Conservation (phyloP, 495 filamentous ascomycete genomes). For the Platismatia glauca region DNA sequence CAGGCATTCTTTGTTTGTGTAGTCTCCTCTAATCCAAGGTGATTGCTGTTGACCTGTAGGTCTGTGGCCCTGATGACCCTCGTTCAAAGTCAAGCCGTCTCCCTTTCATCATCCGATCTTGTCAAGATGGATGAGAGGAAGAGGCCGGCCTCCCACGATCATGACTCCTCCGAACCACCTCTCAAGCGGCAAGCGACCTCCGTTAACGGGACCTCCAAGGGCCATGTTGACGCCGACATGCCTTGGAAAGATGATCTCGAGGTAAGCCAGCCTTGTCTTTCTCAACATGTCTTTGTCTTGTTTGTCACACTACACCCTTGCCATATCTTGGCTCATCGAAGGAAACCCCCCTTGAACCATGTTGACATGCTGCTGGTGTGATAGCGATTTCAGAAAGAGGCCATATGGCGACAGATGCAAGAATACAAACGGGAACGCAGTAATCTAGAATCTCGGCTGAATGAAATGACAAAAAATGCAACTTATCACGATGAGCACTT, state of each 20-base stretch:
- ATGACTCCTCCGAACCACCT: constrained; percentile 72
- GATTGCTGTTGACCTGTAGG: constrained; percentile 14
- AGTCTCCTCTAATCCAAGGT: not conserved
- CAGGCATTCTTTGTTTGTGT: not conserved
- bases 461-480: constrained; percentile 64
- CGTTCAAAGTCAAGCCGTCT: constrained; percentile 60
- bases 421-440: constrained; percentile 88
- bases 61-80: constrained; percentile 62
- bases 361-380: constrained; percentile 23
- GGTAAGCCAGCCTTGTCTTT: constrained; percentile 45
- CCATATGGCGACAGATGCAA: constrained; percentile 92
- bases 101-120: constrained; percentile 59
- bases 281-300: not conserved
- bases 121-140: constrained; percentile 98
- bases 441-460: constrained; percentile 64
- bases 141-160: constrained; percentile 63
- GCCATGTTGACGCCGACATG: constrained; percentile 70
- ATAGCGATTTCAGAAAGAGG: constrained; percentile 93
- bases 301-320: not conserved
- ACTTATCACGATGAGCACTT: constrained; percentile 84
- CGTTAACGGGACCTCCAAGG: constrained; percentile 64
- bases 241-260: constrained; percentile 81
- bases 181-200: constrained; percentile 71
- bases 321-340: constrained; percentile 18
- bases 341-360: constrained; percentile 1